Conservation (phyloP, 768 basidiomycete species). For the Mycena latifolia region DNA sequence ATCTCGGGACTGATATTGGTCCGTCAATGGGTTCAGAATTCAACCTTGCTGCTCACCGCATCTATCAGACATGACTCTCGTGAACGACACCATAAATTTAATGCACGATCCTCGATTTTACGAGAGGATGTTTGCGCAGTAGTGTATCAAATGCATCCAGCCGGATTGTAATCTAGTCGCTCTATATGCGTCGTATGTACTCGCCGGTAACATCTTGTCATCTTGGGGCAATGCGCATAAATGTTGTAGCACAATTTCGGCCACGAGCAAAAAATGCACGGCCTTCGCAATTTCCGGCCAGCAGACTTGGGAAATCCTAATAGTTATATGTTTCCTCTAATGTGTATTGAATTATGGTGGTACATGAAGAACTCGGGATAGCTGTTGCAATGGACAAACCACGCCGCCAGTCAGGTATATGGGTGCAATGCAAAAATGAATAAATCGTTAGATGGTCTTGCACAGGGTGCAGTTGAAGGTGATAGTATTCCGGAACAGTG, state of each 20-base stretch:
- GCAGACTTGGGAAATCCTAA: neutral
- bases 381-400: slow-evolving; percentile 30
- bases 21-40: neutral
- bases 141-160: neutral
- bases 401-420: slow-evolving; percentile 38
- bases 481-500: slow-evolving; percentile 85
- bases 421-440: slow-evolving; percentile 38
- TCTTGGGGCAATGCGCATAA: too few species aligned
- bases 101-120: slow-evolving; percentile 33
- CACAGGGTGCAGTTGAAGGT: slow-evolving; percentile 86
- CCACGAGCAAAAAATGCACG: too few species aligned
- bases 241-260: too few species aligned
- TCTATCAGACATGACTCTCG: slow-evolving; percentile 23
- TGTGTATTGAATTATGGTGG: slow-evolving; percentile 28
- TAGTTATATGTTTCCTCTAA: slow-evolving; percentile 22
- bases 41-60: neutral
- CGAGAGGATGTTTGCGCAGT: slow-evolving; percentile 14
- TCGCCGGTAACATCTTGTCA: too few species aligned
- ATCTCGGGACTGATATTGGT: slow-evolving; percentile 23
- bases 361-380: slow-evolving; percentile 35
- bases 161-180: neutral
- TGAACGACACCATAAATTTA: slow-evolving; percentile 26
- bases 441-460: slow-evolving; percentile 82
- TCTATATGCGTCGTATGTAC: too few species aligned
- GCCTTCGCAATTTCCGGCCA: too few species aligned